Evolutionary conservation across 1,284 basidiomycete genomes (phyloP), one percentile per base, ranked within the genome.

Genomic region (Heterobasidion occidentale): DNA sequence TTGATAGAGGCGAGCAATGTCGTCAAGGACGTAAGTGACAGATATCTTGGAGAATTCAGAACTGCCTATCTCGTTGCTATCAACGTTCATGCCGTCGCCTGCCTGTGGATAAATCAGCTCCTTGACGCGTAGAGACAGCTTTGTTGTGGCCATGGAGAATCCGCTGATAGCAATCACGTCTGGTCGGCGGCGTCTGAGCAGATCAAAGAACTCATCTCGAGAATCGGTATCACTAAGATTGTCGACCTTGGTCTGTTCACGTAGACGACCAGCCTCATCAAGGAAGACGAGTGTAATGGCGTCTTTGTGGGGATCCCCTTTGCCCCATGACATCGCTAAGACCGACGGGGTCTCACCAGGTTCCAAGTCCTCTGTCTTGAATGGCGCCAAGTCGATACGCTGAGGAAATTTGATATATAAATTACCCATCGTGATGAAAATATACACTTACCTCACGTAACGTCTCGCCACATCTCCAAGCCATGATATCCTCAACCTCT

Each of bases 1-100:
- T 73, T 96, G 94, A 72, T 94, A 99, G 53, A 98, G 83, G 50
- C 95, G 83, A 4, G 97, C 97, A 33, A 97, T 88, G 59, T 97
- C 93, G 68, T 99, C 97, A 54, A 84, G 83, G 49, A 91, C 84
- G 64, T 92, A 96, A 50, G 91, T 86, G 56, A 96, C 84, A 0
- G 90, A 47, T 49, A 55, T 58, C 27, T 44, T 63, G 59, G 52
- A 64, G 53, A 17, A 64, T 34, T 61, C 61, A 19, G 19, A 19
- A 17, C 55, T 44, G 15, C 55, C 48, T 11, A 46, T 35, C 14
- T 46, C 55, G 17, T 56, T 62, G 19, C 58, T 55, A 36, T 62
- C 60, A 8, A 56, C 60, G 36, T 66, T 36, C 1, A 65, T 36
- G n/a, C 54, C 57, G 27, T 59, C 55, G 34, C 49, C 56, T 2